Conservation (phyloP, 768 basidiomycete species). For the Russula virescens region DNA sequence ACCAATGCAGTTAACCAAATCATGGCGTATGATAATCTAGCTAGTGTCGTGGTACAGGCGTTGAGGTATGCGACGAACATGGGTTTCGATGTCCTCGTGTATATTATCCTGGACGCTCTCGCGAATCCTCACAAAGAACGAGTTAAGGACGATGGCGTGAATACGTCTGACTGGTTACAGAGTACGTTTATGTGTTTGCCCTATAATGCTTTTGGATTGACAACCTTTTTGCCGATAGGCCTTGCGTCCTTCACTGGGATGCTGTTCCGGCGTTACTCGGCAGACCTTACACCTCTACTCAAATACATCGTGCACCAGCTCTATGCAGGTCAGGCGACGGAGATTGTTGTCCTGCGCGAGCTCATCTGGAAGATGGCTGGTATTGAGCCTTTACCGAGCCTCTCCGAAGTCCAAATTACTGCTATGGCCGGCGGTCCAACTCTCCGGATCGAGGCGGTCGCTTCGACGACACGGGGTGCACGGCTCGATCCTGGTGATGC, state of each 20-base stretch:
- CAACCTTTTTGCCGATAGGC: conserved; percentile 41
- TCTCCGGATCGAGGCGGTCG: conserved; percentile 82
- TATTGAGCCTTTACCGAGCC: conserved; percentile 82
- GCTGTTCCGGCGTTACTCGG: conserved; percentile 81
- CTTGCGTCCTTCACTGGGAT: conserved; percentile 91
- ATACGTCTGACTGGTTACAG: conserved; percentile 85
- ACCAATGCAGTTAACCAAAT: conserved; percentile 86
- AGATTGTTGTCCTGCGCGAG: conserved; percentile 88
- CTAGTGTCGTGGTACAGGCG: conserved; percentile 83
- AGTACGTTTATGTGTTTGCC: conserved; percentile 48
- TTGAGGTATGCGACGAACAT: conserved; percentile 85
- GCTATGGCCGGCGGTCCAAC: conserved; percentile 90
- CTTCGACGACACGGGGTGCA: conserved; percentile 72
- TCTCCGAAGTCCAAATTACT: conserved; percentile 81
- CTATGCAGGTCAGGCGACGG: conserved; percentile 73
- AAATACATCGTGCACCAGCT: conserved; percentile 91
- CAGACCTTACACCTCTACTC: conserved; percentile 77
- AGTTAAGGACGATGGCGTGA: conserved; percentile 89
- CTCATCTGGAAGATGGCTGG: conserved; percentile 95
- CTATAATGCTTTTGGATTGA: not conserved
- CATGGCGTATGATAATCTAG: conserved; percentile 94
- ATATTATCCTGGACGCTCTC: conserved; percentile 79
- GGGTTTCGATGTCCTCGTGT: conserved; percentile 91
- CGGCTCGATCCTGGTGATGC: conserved; percentile 62
- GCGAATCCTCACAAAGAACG: conserved; percentile 76